These are phyloP conservation scores for Fusarium metavorans DNA, from an alignment of 2,329 filamentous ascomycete genomes.

Conservation along the genomic window DNA sequence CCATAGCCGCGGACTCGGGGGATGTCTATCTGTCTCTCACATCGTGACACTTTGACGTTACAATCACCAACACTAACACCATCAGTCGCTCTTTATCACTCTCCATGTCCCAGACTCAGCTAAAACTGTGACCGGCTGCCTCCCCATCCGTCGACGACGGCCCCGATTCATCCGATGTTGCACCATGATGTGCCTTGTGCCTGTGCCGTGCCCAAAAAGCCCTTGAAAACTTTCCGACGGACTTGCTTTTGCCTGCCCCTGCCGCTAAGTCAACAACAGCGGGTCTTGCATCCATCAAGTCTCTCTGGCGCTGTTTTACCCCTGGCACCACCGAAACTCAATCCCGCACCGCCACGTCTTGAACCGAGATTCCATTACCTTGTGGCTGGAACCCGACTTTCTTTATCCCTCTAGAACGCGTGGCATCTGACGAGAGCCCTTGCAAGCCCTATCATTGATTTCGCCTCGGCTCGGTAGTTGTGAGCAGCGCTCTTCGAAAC, in stretches of 20 bases:
- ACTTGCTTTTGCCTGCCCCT: slow-evolving; percentile 14
- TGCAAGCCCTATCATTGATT: slow-evolving; percentile 1
- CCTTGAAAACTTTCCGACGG: slow-evolving; percentile 38
- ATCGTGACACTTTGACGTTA: slow-evolving; percentile 6
- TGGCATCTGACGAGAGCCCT: slow-evolving; percentile 23
- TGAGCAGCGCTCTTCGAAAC: neutral
- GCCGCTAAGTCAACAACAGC: slow-evolving; percentile 4
- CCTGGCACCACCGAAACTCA: slow-evolving; percentile 28
- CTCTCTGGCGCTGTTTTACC: slow-evolving; percentile 14
- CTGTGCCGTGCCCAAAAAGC: neutral
- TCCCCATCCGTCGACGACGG: slow-evolving; percentile 22
- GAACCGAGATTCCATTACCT: neutral
- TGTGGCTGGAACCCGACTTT: neutral
- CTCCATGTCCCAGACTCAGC: neutral
- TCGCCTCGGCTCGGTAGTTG: slow-evolving; percentile 4
- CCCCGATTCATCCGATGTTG: slow-evolving; percentile 42
- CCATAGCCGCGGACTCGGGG: neutral
- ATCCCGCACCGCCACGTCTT: slow-evolving; percentile 1
- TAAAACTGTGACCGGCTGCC: slow-evolving; percentile 34
- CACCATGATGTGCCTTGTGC: slow-evolving; percentile 20
- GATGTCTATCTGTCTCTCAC: neutral
- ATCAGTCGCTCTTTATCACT: neutral
- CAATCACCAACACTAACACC: neutral
- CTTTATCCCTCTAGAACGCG: slow-evolving; percentile 14
- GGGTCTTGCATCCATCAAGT: slow-evolving; percentile 9